These are phyloP conservation scores for Salix brachista DNA, from an alignment of 345 rosid species.

Conservation along the genomic window DNA sequence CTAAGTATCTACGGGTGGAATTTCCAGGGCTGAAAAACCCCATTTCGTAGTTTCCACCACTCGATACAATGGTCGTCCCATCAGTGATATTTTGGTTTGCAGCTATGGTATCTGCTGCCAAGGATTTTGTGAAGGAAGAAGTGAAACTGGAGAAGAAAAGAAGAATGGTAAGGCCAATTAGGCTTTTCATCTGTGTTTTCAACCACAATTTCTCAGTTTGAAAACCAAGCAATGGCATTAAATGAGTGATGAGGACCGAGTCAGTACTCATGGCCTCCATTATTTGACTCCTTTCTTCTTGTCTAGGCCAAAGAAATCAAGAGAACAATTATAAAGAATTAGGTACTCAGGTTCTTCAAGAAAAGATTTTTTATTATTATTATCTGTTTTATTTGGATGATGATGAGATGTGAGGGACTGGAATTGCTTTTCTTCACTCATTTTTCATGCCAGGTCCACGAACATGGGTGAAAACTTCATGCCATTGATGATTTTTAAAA, in stretches of 20 bases:
- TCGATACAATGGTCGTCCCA: not conserved
- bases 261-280: not conserved
- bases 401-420: not conserved
- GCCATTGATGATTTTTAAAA: too few species aligned
- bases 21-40: not conserved
- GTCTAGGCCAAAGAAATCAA: too few species aligned
- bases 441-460: too few species aligned
- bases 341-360: too few species aligned
- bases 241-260: not conserved
- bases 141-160: not conserved
- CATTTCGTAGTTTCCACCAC: not conserved
- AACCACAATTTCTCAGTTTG: not conserved
- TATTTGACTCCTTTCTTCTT: not conserved
- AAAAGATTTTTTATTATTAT: too few species aligned
- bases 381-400: not conserved
- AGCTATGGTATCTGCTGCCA: constrained; percentile 5
- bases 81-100: not conserved
- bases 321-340: too few species aligned
- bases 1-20: not conserved
- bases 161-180: not conserved
- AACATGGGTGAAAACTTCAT: too few species aligned
- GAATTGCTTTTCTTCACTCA: not conserved
- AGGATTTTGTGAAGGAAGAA: not conserved
- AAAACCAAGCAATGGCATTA: not conserved
- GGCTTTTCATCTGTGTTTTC: not conserved